Evolutionary conservation across 108 stramenopile species (phyloP), one percentile per base, ranked within the genome.

Genomic region (Fragilariopsis cylindrus): DNA sequence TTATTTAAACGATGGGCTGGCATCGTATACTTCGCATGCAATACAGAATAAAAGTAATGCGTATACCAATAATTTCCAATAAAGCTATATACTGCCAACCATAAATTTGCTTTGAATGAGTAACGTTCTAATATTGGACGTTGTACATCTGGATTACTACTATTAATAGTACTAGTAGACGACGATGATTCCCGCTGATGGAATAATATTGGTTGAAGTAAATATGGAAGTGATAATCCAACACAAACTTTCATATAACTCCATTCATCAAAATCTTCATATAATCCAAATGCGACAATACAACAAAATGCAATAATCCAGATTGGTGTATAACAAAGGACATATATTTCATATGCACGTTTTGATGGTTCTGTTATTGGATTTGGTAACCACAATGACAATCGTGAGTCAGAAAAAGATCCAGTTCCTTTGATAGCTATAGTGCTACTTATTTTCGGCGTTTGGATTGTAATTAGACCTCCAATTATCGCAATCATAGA

Each of bases 41-140:
- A 82, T 5, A 99, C 97, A 15, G 86, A 88, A 79, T 98, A 98
- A 76, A 99, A 99, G 91, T 99, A 92, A 49, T 92, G 91, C 7
- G 93, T 90, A 75, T 96, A 97, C 95, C 95, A 98, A 81, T 98
- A 98, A 70, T 99, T 99, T 7, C 99, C 99, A 66, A 99, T 98
- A 85, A 96, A 98, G 57, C 90, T 83, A 83, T 97, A 98, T 42
- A 95, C 81, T 2, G 88, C 87, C 15, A 99, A 78, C 91, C 97
- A 93, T 30, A 98, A 41, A 62, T 96, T 97, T 5, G 96, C 96
- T 80, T 96, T 96, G 76, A 95, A 85, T 5, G 89, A 84, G 70
- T 95, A 98, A 18, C 97, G 84, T 75, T 92, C 50, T 45, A 65
- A 49, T 2, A 96, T 67, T 1, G 96, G 93, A 56, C 91, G 83